Evolutionary conservation across 768 basidiomycete genomes (phyloP), one percentile per base, ranked within the genome.

Genomic region (Coprinopsis strossmayeri): DNA sequence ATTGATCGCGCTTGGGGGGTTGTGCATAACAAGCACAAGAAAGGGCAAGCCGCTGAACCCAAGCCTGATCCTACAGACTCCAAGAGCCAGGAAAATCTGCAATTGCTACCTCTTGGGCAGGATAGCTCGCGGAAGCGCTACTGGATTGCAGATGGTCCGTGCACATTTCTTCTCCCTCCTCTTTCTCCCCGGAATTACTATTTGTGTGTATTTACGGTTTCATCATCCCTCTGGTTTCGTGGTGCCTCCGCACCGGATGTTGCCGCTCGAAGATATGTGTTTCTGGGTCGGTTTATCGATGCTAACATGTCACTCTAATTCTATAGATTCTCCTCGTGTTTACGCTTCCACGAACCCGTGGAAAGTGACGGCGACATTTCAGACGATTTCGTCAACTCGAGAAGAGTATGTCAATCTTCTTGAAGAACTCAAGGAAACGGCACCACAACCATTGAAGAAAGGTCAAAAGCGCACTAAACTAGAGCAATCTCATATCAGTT

Each of bases 121-220:
- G 91, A 93, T 62, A 64, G 62, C 45, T 73, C 76, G 45, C 79
- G 86, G 55, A 87, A 79, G 64, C 85, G 91, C 45, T 93, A 82
- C 66, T 93, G 91, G 91, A 67, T 85, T 55, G 78, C 78, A 62
- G 91, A 92, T 80, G 87, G 90, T 93, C 73, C 76, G 90, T 89
- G 73, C 72, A 64, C 65, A 62, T 69, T 66, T 64, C 53, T 63
- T 63, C 61, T 57, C 54, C n/a, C n/a, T 38, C 37, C 48, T 50
- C 48, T 55, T 59, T 51, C 48, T 53, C 52, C 46, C 50, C 53
- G 50, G 41, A 54, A 59, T 55, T 55, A 63, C 64, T 85, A 80
- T 86, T 87, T 87, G 80, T 67, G 69, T 74, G 68, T 86, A 80
- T 86, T 87, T 87, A 74, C 67, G 65, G 69, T 65, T 67, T 62